Evolutionary conservation across 2,329 filamentous ascomycete species (phyloP).

Genomic region (Karstenula rhodostoma): DNA sequence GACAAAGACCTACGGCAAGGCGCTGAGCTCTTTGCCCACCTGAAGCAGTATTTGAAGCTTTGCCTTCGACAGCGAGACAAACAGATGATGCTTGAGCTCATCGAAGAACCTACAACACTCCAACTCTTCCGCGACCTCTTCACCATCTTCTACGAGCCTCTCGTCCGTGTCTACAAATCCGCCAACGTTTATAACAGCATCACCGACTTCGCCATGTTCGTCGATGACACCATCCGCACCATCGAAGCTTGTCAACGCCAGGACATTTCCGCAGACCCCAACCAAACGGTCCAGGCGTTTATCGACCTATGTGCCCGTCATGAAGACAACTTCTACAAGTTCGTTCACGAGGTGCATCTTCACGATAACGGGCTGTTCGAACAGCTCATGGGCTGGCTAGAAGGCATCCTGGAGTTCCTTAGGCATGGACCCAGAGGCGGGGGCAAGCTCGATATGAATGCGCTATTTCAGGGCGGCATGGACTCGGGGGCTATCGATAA

Average conservation of each 20-base stretch:
- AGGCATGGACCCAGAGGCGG: conserved; percentile 80
- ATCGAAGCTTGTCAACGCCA: conserved; percentile 72
- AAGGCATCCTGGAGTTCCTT: conserved; percentile 92
- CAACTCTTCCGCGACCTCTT: conserved; percentile 95
- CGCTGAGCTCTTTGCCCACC: conserved; percentile 88
- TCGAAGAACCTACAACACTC: conserved; percentile 97
- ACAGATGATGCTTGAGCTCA: conserved; percentile 93
- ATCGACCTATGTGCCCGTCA: conserved; percentile 96
- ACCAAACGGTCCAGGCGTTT: conserved; percentile 97
- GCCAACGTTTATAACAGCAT: conserved; percentile 98
- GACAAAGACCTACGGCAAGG: conserved; percentile 89
- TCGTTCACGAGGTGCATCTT: conserved; percentile 95
- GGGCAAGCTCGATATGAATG: conserved; percentile 92
- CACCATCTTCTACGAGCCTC: conserved; percentile 97
- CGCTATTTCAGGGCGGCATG: conserved; percentile 82
- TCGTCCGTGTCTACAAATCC: conserved; percentile 97
- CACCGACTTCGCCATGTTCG: conserved; percentile 92
- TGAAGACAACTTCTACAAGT: conserved; percentile 98
- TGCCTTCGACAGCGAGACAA: conserved; percentile 93
- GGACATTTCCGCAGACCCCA: conserved; percentile 93
- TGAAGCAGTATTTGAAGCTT: conserved; percentile 94
- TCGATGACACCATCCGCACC: conserved; percentile 90
- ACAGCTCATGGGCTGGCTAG: conserved; percentile 96
- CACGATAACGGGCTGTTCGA: conserved; percentile 97
- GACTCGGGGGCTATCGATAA: conserved; percentile 74